Conservation (phyloP, 176 grass and related monocot species). For the Rhipidocladum racemiflorum region DNA sequence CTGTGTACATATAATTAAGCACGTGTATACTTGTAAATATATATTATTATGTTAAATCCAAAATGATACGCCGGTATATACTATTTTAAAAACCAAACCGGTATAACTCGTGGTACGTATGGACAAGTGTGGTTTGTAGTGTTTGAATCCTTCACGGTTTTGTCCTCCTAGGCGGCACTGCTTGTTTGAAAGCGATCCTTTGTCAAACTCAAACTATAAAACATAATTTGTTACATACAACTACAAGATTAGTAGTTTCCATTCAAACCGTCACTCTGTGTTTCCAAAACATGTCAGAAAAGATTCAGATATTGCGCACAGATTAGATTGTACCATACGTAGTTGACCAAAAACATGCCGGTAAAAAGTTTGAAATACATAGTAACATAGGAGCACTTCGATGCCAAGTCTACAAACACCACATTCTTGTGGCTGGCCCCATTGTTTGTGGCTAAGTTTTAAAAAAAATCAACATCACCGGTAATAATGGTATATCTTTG, state of each 20-base stretch:
- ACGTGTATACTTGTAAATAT: too few species aligned
- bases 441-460: background rate
- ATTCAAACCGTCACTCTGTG: too few species aligned
- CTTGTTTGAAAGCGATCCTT: background rate
- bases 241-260: background rate
- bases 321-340: background rate
- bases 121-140: too few species aligned
- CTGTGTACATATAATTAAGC: too few species aligned
- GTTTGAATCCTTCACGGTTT: constrained; percentile 24
- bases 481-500: background rate
- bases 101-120: too few species aligned
- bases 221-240: too few species aligned
- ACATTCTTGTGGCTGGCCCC: too few species aligned
- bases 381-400: background rate
- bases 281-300: too few species aligned
- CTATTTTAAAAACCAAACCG: too few species aligned
- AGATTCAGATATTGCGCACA: background rate
- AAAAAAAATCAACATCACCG: background rate
- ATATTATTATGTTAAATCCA: too few species aligned
- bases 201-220: background rate
- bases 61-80: too few species aligned
- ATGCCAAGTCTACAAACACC: background rate
- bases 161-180: background rate
- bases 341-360: background rate
- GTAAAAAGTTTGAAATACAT: background rate